Evolutionary conservation across 2,329 filamentous ascomycete species (phyloP), one percentile per base, ranked within the genome.

Genomic region (Lasiodiplodia citricola): DNA sequence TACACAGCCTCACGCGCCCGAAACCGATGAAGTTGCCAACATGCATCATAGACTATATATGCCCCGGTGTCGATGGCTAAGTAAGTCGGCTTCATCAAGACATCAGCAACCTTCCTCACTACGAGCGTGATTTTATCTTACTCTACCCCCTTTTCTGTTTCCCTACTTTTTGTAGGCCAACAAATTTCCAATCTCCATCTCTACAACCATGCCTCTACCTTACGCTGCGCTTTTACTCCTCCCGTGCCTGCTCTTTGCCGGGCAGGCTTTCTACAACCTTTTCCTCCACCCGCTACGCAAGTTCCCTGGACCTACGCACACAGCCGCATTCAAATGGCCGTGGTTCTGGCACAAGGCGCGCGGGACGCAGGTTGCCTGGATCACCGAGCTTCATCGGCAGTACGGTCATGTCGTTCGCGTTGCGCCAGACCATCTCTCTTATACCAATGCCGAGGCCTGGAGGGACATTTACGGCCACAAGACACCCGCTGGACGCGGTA

Each of bases 381-480:
- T 50, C 25, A 50, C 38, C 1, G 23, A 16, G 0, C 57, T 62
- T 14, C 57, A 62, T 18, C 21, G 14, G 5, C 38, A 41, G 11
- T 62, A 62, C 7, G 41, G 57, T 31, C 77, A 81, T 1, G 80
- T 78, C 2, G 82, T 84, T 0, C 77, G 82, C 5, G 69, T 83
- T 2, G 74, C 76, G 0, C 83, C 82, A 0, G 78, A 77, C 28
- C 80, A 84, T 60, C 65, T 83, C 0, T 82, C 81, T 1, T 83
- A 82, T 73, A 82, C 77, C 60, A 78, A 73, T 13, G 80, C 82
- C 1, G 79, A 77, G 1, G 80, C 81, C 2, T 83, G 79, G 77
- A 69, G 51, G 31, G 54, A 55, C 14, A 66, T 66, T 7, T 66
- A 66, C 16, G 56, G 72, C 21, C 50, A 66, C 62, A 56, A 35